Evolutionary conservation across 2,329 filamentous ascomycete species (phyloP).

Genomic region (Penicillium hordei): DNA sequence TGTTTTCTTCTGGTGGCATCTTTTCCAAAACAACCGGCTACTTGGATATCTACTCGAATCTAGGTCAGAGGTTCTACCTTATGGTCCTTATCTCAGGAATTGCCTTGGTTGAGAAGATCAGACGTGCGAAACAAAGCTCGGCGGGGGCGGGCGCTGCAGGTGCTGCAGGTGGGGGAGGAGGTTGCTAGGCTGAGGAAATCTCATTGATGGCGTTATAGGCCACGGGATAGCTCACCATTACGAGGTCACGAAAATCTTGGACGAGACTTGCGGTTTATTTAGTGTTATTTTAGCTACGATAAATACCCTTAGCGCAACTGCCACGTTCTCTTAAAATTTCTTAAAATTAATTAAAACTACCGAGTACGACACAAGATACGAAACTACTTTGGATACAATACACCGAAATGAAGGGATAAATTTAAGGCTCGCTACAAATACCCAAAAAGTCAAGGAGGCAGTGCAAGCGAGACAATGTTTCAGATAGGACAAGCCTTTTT

Average conservation of each 20-base stretch:
- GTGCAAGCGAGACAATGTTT: slow-evolving; percentile 25
- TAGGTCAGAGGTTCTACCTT: slow-evolving; percentile 31
- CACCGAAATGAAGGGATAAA: background rate
- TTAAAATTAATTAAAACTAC: background rate
- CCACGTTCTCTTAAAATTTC: background rate
- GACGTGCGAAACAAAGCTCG: slow-evolving; percentile 15
- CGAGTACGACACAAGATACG: background rate
- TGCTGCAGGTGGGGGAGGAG: slow-evolving; percentile 1
- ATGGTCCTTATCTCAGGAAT: slow-evolving; percentile 33
- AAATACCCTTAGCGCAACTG: background rate
- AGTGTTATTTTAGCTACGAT: background rate
- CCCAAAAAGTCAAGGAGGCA: slow-evolving; percentile 11
- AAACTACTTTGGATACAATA: background rate
- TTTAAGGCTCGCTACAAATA: background rate
- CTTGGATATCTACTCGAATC: slow-evolving; percentile 29
- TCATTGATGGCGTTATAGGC: background rate
- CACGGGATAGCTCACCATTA: background rate
- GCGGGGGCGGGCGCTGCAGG: slow-evolving; percentile 6
- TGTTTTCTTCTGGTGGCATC: slow-evolving; percentile 29
- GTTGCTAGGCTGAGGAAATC: slow-evolving; percentile 5
- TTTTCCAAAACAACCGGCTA: slow-evolving; percentile 34
- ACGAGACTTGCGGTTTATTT: background rate
- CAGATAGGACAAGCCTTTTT: slow-evolving; percentile 23
- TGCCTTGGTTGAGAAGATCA: slow-evolving; percentile 27
- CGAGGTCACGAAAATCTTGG: background rate